Base-by-base conservation (phyloP, 768 basidiomycete species). In the Megacollybia marginata region DNA sequence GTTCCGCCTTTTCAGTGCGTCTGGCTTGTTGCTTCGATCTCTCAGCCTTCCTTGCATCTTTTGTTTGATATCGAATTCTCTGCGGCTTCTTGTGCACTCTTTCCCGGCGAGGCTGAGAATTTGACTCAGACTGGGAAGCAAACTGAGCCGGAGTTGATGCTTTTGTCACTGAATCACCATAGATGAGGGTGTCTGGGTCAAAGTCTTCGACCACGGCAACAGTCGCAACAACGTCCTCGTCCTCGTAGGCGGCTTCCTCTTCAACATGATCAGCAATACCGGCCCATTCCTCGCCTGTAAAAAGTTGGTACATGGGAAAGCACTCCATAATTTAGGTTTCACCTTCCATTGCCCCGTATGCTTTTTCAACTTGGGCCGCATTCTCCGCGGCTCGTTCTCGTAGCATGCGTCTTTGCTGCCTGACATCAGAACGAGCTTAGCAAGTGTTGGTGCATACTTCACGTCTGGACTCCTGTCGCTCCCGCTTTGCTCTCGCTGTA, bases 121-220 rank as follows among this genome's bases (percentile, higher is more conserved):
- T 49, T 23, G 13, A 36, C 8, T 48, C 36, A 20, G 50, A 34
- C 19, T 23, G 15, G n/a, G 51, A 33, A 40, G n/a, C 15, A n/a
- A 33, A 8, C 19, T 33, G 13, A n/a, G 42, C 20, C 11, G 47
- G 33, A 35, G 34, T 35, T 2, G 40, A 4, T 28, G 23, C 4
- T 28, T 28, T 28, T 28, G 23, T 3, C 38, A 42, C 18, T 23
- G 63, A 55, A 35, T 70, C 66, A 7, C 72, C 81, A 54, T 81
- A 75, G 32, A 78, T 71, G 61, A 83, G 65, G 42, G 72, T 65
- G 57, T 79, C 75, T 18, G 88, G 81, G 62, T 94, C 90, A 63
- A 95, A 90, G 62, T 96, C 91, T 62, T 96, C 90, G 12, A 90
- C 83, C 46, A 96, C 83, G 13, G 92, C 93, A 42, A 96, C 92